A percentile compares a stretch with the other conserved stretches of the same genome.
These are phyloP conservation scores for Malus fusca DNA, from an alignment of 306 rosid species.

Conservation along the genomic window DNA sequence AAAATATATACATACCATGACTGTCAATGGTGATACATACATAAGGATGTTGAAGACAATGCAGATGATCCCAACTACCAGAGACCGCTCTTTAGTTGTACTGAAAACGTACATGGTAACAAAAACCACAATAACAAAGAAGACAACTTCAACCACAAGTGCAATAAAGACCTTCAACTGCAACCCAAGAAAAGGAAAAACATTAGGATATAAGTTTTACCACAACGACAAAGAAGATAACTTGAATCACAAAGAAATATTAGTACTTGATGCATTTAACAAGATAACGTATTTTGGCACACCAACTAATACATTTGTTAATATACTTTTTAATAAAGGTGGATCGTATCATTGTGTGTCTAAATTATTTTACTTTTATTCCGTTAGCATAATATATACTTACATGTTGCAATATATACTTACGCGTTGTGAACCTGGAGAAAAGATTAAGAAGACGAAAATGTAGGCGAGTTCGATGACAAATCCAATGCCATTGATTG, in stretches of 20 bases:
- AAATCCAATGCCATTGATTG: constrained; percentile 60
- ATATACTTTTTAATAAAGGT: too few species aligned
- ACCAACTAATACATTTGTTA: too few species aligned
- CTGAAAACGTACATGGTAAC: constrained; percentile 19
- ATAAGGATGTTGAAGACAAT: constrained; percentile 55
- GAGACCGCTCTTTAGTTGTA: constrained; percentile 13
- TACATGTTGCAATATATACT: neutral
- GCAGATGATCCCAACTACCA: constrained; percentile 46
- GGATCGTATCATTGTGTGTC: neutral
- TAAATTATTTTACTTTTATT: too few species aligned
- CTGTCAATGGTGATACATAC: constrained; percentile 80
- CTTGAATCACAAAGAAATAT: neutral
- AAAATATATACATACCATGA: constrained; percentile 47
- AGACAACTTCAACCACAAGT: constrained; percentile 30
- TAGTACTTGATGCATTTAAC: too few species aligned
- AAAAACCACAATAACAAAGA: constrained; percentile 20
- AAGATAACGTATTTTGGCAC: neutral
- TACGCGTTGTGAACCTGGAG: constrained; percentile 43
- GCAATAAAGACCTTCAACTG: constrained; percentile 44
- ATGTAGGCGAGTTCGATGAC: constrained; percentile 32
- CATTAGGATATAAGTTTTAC: neutral
- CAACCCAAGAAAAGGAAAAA: neutral
- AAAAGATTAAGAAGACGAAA: constrained; percentile 31
- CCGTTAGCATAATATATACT: neutral
- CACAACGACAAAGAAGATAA: neutral